Evolutionary conservation across 441 rosid genomes (phyloP).

Genomic region (Rhodomyrtus psidioides): DNA sequence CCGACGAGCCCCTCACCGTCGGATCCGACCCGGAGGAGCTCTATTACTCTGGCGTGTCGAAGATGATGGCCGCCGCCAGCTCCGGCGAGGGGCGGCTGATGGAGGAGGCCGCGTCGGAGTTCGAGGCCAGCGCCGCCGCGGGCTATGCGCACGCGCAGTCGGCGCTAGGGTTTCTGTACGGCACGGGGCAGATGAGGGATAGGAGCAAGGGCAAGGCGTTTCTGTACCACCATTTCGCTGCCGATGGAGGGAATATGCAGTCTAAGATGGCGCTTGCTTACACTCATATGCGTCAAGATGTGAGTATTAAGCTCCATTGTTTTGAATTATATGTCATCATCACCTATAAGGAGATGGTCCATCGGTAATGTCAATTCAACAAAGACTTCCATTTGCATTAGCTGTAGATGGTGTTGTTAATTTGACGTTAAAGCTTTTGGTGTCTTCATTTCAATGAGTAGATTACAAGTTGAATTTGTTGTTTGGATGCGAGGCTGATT

Average conservation of each 20-base stretch:
- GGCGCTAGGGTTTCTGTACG: slow-evolving; percentile 57
- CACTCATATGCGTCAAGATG: slow-evolving; percentile 82
- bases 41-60: slow-evolving; percentile 47
- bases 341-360: background rate
- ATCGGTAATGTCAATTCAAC: background rate
- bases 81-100: slow-evolving; percentile 42
- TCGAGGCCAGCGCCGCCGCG: slow-evolving; percentile 41
- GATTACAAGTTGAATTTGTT: background rate
- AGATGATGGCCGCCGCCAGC: slow-evolving; percentile 44
- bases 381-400: background rate
- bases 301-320: slow-evolving; percentile 21
- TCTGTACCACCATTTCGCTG: slow-evolving; percentile 68
- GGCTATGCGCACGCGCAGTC: slow-evolving; percentile 83
- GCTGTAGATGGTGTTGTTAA: background rate
- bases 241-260: slow-evolving; percentile 71
- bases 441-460: background rate
- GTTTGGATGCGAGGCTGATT: background rate
- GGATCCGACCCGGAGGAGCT: slow-evolving; percentile 12
- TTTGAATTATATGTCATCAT: background rate
- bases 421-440: background rate
- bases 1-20: slow-evolving; percentile 27
- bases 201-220: slow-evolving; percentile 66
- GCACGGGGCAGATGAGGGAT: slow-evolving; percentile 71
- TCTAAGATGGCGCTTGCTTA: slow-evolving; percentile 93
- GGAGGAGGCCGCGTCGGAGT: slow-evolving; percentile 69